These are phyloP conservation scores for Oryza meyeriana DNA, from an alignment of 176 grass and related monocot genomes.

Conservation along the genomic window DNA sequence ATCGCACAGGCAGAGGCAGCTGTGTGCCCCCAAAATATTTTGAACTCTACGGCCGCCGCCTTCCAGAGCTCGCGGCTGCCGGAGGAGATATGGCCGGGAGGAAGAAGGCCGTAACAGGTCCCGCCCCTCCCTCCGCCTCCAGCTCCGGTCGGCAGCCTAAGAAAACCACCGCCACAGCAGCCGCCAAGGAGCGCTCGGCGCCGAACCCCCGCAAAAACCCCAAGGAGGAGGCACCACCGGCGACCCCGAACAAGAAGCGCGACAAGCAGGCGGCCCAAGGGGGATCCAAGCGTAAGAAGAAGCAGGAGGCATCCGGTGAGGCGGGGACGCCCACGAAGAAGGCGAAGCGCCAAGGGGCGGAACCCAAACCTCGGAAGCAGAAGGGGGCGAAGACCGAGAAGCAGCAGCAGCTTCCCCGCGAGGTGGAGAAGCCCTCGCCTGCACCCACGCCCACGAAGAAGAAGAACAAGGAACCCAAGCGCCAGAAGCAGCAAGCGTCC, in stretches of 20 bases:
- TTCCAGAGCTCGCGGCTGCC: background rate
- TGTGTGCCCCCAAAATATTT: background rate
- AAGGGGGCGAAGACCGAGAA: background rate
- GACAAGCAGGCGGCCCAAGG: background rate
- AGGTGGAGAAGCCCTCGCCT: background rate
- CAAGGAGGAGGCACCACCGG: background rate
- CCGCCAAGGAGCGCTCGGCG: background rate
- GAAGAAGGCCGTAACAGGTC: constrained; percentile 5
- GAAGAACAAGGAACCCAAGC: background rate
- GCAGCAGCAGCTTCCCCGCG: background rate
- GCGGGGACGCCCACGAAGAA: background rate
- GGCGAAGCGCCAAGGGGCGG: background rate
- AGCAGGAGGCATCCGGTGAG: background rate
- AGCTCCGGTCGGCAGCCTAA: background rate
- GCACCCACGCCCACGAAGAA: background rate
- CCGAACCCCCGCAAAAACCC: constrained; percentile 14
- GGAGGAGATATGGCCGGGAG: constrained; percentile 34
- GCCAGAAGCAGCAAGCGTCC: background rate
- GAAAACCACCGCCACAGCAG: background rate
- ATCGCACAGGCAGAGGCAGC: no score
- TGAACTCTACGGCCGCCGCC: background rate
- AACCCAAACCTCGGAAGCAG: background rate
- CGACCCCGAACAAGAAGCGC: background rate
- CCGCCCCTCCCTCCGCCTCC: background rate
- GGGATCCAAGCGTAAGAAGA: background rate